Evolutionary conservation across 805 yeast species (phyloP).

Genomic region (Teunomyces gatunensis): DNA sequence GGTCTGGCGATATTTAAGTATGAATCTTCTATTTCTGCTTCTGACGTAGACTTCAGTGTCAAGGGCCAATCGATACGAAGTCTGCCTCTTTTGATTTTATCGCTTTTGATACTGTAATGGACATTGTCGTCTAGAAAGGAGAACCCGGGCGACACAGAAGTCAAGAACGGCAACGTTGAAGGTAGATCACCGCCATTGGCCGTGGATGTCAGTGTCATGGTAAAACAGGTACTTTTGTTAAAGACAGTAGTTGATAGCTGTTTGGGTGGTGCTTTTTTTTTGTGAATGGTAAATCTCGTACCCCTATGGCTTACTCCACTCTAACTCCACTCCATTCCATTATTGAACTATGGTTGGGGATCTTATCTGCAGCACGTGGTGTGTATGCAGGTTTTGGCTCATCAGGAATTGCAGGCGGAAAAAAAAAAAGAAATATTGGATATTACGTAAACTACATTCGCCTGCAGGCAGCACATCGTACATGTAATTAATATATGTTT

Average conservation of each 20-base stretch:
- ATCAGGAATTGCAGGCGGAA: background rate
- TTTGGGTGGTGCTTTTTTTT: too few relatives aligned
- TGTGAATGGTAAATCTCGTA: background rate
- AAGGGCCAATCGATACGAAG: slow-evolving; percentile 8
- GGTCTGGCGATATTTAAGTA: slow-evolving; percentile 41
- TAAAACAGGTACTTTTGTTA: too few relatives aligned
- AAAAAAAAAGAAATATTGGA: background rate
- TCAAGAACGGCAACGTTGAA: slow-evolving; percentile 27
- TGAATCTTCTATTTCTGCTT: slow-evolving; percentile 14
- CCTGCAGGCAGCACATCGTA: background rate
- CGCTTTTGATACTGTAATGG: slow-evolving; percentile 24
- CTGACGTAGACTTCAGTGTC: slow-evolving; percentile 3
- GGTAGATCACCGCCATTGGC: slow-evolving; percentile 19
- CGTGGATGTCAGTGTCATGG: slow-evolving; percentile 5
- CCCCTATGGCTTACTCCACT: background rate
- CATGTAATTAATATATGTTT: background rate
- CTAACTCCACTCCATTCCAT: background rate
- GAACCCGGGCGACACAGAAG: slow-evolving; percentile 38
- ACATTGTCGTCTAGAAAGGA: slow-evolving; percentile 31
- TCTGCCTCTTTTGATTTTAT: slow-evolving; percentile 8
- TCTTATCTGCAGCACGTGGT: background rate
- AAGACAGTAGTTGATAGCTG: too few relatives aligned
- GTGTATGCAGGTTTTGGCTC: background rate
- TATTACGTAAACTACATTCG: background rate
- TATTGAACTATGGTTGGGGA: background rate